A percentile compares a stretch with the other conserved stretches of the same genome.
These are phyloP conservation scores for Jaenimonas drosophilae DNA, from an alignment of 208 protist species.

Conservation along the genomic window DNA sequence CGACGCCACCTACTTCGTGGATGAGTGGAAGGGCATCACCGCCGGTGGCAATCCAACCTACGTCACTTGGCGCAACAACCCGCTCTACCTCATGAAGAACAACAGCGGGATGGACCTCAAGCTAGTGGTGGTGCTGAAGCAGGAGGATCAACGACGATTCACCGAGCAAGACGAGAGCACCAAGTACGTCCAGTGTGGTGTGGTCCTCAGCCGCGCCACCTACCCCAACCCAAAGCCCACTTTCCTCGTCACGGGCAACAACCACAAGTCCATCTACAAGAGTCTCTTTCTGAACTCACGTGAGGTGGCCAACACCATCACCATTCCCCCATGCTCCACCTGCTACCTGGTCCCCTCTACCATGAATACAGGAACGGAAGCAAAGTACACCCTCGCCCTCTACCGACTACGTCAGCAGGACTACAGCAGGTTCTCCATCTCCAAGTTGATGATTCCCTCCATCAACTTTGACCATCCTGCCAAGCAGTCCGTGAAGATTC, in stretches of 20 bases:
- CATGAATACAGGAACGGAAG: slow-evolving; percentile 40
- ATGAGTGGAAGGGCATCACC: slow-evolving; percentile 29
- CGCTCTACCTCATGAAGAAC: slow-evolving; percentile 59
- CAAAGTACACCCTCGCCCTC: slow-evolving; percentile 29
- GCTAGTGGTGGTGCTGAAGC: slow-evolving; percentile 34
- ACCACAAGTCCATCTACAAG: slow-evolving; percentile 44
- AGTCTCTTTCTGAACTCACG: slow-evolving; percentile 74
- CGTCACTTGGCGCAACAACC: slow-evolving; percentile 66
- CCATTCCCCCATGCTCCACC: slow-evolving; percentile 37
- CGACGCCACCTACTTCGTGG: slow-evolving; percentile 18
- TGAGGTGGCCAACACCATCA: slow-evolving; percentile 49
- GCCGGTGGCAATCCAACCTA: slow-evolving; percentile 62
- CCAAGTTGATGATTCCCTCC: slow-evolving; percentile 18
- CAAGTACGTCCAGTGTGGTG: slow-evolving; percentile 54
- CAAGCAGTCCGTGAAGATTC: slow-evolving; percentile 16
- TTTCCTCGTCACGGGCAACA: slow-evolving; percentile 58
- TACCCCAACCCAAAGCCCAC: slow-evolving; percentile 28
- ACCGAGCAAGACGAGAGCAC: slow-evolving; percentile 18
- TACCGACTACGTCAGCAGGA: slow-evolving; percentile 34
- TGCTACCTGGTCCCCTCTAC: slow-evolving; percentile 67
- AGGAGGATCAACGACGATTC: slow-evolving; percentile 51
- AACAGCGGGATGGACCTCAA: slow-evolving; percentile 13
- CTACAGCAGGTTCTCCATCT: slow-evolving; percentile 25
- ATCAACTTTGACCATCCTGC: slow-evolving; percentile 33
- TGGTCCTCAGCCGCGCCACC: slow-evolving; percentile 29